Percentiles rank a stretch among this genome's conserved stretches.
Conservation (phyloP, 1,284 basidiomycete species). For the Trichosporon coremiiforme region DNA sequence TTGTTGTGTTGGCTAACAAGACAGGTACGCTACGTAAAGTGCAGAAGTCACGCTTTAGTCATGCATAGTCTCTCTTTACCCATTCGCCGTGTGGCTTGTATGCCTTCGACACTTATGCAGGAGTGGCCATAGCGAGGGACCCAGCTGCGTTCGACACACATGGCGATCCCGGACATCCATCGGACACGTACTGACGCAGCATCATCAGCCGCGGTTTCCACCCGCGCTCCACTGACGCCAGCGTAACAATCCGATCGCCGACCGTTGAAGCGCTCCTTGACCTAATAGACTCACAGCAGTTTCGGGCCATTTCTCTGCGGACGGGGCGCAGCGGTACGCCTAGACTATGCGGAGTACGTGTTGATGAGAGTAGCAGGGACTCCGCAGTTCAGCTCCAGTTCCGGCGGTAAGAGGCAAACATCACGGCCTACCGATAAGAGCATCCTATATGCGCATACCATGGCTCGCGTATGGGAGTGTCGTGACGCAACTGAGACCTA, state of each 20-base stretch:
- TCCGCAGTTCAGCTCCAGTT: too few relatives aligned
- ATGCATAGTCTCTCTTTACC: slow-evolving; percentile 23
- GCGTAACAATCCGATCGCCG: neutral
- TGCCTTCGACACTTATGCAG: slow-evolving; percentile 16
- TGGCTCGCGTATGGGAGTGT: too few relatives aligned
- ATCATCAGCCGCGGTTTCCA: neutral
- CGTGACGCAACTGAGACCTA: too few relatives aligned
- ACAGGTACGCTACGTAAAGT: slow-evolving; percentile 43
- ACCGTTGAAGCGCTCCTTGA: neutral
- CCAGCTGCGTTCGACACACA: neutral
- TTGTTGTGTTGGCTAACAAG: slow-evolving; percentile 8
- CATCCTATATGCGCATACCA: too few relatives aligned
- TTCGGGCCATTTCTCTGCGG: too few relatives aligned
- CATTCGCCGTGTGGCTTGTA: slow-evolving; percentile 11
- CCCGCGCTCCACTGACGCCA: neutral
- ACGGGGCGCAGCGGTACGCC: too few relatives aligned
- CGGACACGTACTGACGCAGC: neutral
- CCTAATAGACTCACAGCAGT: neutral
- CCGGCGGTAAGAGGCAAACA: too few relatives aligned
- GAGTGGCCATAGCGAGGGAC: neutral
- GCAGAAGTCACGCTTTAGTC: slow-evolving; percentile 13
- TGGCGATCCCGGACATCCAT: neutral
- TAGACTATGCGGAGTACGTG: too few relatives aligned
- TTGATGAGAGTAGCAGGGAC: too few relatives aligned
- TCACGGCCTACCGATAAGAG: too few relatives aligned